Evolutionary conservation across 352 stramenopile genomes (phyloP), one percentile per base, ranked within the genome.

Genomic region (Phytophthora uliginosa): DNA sequence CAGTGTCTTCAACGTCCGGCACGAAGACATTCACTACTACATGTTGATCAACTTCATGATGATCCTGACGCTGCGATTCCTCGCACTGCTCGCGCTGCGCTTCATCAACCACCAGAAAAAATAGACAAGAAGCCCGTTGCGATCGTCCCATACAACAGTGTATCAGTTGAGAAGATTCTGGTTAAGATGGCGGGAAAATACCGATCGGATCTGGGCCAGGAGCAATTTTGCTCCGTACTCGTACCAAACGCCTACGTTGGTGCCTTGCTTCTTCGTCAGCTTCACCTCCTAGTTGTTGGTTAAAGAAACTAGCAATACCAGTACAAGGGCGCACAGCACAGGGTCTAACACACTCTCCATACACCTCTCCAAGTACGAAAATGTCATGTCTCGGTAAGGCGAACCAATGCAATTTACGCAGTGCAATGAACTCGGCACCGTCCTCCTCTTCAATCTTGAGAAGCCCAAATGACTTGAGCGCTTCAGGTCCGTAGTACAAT

Each of bases 91-190:
- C 9, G 69, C 76, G 22, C 64, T 89, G 61, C 71, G 79, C 7
- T 89, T 79, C 53, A 63, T 89, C 47, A 86, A 86, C 53, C 80
- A 89, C 64, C 82, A 88, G 60, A 86, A 85, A 61, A 71, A 31
- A 31, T 31, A 31, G 28, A 31, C 28, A 4, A 31, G 28, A 31
- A 31, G 28, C 6, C 28, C 28, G 7, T 31, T 31, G 28, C 28
- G 28, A 31, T 7, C 28, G 24, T 26, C 24, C 24, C 24, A 26
- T 26, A 26, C 24, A 26, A 26, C 24, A 26, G n/a, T n/a, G n/a
- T n/a, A n/a, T n/a, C n/a, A n/a, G 28, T 31, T 31, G 28, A 31
- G 28, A 31, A 31, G 28, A 31, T 31, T 31, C 28, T 31, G 6
- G 36, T 18, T 45, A 45, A 45, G 36, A 45, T 45, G 36, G 36